phyloP scores from a whole-genome alignment of 2,329 filamentous ascomycete genomes.

The Mycocentrospora acerina region DNA sequence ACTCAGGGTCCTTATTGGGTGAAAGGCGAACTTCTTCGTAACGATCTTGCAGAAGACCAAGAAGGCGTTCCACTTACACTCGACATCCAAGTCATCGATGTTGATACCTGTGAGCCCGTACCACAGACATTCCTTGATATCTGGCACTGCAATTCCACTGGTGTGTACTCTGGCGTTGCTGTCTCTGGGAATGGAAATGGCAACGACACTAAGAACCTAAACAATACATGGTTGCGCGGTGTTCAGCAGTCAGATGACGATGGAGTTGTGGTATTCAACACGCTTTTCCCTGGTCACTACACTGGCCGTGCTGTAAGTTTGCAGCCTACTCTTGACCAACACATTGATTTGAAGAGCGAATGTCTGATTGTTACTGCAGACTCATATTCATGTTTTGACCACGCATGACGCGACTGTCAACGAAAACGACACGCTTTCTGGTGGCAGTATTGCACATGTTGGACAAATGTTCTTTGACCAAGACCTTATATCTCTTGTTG shows the following conservation, averaged over 20 bases:
- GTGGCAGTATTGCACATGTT: conserved; percentile 57
- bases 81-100: conserved; percentile 58
- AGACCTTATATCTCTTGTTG: conserved; percentile 55
- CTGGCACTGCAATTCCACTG: conserved; percentile 50
- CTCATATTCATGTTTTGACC: conserved; percentile 46
- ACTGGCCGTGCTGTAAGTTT: conserved; percentile 17
- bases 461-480: conserved; percentile 70
- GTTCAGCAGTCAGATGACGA: conserved; percentile 50
- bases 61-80: conserved; percentile 52
- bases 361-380: too few relatives aligned
- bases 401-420: conserved; percentile 38
- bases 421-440: conserved; percentile 53
- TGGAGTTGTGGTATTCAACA: conserved; percentile 54
- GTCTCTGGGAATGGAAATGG: conserved; percentile 47
- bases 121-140: conserved; percentile 54
- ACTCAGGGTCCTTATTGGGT: conserved; percentile 47
- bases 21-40: conserved; percentile 53
- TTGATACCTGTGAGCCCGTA: conserved; percentile 56
- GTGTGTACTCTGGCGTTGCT: conserved; percentile 39
- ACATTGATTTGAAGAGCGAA: too few relatives aligned
- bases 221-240: conserved; percentile 50
- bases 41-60: conserved; percentile 52
- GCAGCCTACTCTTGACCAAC: too few relatives aligned
- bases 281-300: conserved; percentile 49
- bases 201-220: conserved; percentile 33